A percentile compares a stretch with the other conserved stretches of the same genome.
phyloP scores from a whole-genome alignment of 2,329 filamentous ascomycete genomes.

The Alternaria sp. region DNA sequence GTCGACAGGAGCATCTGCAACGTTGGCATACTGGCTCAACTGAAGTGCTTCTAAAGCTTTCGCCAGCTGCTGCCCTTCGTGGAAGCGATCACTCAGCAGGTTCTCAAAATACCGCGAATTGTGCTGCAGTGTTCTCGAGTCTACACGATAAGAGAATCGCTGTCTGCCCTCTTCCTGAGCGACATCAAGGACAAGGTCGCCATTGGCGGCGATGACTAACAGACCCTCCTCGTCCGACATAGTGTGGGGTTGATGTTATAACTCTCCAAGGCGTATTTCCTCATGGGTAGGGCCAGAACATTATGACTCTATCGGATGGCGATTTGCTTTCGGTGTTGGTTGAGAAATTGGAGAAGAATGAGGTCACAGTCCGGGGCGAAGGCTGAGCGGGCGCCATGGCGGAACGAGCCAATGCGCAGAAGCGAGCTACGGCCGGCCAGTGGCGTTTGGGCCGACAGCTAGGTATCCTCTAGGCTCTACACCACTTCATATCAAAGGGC shows the following conservation, averaged over 20 bases:
- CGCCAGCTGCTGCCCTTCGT: slow-evolving; percentile 67
- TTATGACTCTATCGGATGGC: slow-evolving; percentile 37
- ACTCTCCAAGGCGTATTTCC: slow-evolving; percentile 32
- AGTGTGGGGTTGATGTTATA: slow-evolving; percentile 15
- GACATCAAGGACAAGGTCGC: slow-evolving; percentile 73
- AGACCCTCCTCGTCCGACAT: slow-evolving; percentile 48
- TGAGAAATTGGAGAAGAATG: slow-evolving; percentile 8
- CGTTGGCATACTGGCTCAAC: slow-evolving; percentile 55
- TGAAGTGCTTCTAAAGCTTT: slow-evolving; percentile 62
- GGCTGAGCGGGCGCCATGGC: slow-evolving; percentile 9
- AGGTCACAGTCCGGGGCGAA: slow-evolving; percentile 23
- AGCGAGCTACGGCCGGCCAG: slow-evolving; percentile 9
- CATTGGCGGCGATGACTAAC: slow-evolving; percentile 63
- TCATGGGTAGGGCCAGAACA: slow-evolving; percentile 63
- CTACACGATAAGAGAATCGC: slow-evolving; percentile 69
- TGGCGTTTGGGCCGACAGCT: slow-evolving; percentile 7
- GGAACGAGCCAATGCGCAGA: slow-evolving; percentile 12
- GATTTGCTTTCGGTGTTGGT: slow-evolving; percentile 21
- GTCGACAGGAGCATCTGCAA: slow-evolving; percentile 58
- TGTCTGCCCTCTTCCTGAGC: slow-evolving; percentile 68
- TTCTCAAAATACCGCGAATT: slow-evolving; percentile 75
- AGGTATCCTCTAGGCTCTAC: not conserved
- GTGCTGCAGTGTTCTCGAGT: slow-evolving; percentile 63
- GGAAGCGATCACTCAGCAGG: slow-evolving; percentile 71
- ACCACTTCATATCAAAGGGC: slow-evolving; percentile 1